A percentile compares a stretch with the other conserved stretches of the same genome.
Conservation (phyloP, 2,329 filamentous ascomycete species). For the Endoconidiophora laricicola region DNA sequence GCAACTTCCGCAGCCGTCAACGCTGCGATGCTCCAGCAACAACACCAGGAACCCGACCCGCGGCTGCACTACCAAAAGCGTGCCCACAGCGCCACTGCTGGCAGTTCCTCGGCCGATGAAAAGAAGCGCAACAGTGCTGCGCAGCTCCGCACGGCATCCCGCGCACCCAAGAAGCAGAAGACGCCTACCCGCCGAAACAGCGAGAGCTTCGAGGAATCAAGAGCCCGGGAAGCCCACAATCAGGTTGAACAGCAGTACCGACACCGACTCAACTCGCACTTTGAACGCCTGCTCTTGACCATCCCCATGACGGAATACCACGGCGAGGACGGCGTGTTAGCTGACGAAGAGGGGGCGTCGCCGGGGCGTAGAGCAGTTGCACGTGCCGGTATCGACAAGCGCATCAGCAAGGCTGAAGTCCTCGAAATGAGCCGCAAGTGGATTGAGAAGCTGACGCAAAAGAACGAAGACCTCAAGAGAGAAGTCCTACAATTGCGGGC, state of each 20-base stretch:
- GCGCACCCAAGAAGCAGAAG: constrained; percentile 13
- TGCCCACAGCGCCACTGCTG: not conserved
- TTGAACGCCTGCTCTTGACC: constrained; percentile 26
- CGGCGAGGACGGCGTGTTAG: constrained; percentile 17
- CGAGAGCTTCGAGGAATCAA: constrained; percentile 26
- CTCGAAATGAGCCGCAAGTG: constrained; percentile 28
- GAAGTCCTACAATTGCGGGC: constrained; percentile 1
- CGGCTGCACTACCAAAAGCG: no score
- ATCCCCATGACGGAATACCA: constrained; percentile 21
- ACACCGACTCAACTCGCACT: constrained; percentile 29
- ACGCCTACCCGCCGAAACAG: constrained; percentile 18
- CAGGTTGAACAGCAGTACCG: constrained; percentile 33
- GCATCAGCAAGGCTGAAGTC: constrained; percentile 28
- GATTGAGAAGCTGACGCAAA: constrained; percentile 25
- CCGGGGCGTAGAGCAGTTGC: constrained; percentile 16
- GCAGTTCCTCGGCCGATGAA: not conserved
- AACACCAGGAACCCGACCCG: no score
- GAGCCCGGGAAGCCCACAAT: constrained; percentile 24
- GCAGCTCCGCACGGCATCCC: constrained; percentile 14
- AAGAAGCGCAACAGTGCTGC: constrained; percentile 13
- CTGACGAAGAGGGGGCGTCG: constrained; percentile 17
- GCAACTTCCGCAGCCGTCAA: no score
- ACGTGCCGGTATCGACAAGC: constrained; percentile 15
- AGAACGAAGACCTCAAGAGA: constrained; percentile 13
- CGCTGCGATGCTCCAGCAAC: no score